Percentiles rank a stretch among this genome's conserved stretches.
These are phyloP conservation scores for Blastobotrys peoriensis DNA, from an alignment of 805 yeast species.

Conservation along the genomic window DNA sequence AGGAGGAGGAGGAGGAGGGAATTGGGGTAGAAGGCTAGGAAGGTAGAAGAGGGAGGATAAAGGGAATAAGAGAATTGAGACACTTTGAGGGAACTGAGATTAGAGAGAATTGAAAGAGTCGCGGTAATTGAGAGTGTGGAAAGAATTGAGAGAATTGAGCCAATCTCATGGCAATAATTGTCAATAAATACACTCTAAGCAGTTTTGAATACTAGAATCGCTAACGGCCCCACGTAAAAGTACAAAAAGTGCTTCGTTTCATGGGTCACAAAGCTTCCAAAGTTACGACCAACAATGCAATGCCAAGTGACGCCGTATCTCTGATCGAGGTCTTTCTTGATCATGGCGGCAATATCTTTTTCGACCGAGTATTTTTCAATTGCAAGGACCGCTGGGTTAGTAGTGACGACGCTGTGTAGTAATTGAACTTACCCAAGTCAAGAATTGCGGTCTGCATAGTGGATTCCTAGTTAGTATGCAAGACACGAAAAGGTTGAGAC, in stretches of 20 bases:
- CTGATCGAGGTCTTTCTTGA: constrained; percentile 53
- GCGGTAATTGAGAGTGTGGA: neutral
- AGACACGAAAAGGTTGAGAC: no score
- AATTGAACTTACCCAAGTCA: constrained; percentile 22
- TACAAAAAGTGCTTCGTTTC: constrained; percentile 48
- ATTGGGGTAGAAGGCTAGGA: no score
- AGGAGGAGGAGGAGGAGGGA: no score
- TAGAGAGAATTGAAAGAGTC: neutral
- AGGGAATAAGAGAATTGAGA: neutral
- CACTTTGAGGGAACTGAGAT: neutral
- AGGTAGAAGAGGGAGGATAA: neutral
- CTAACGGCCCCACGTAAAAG: constrained; percentile 47
- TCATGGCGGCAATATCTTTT: constrained; percentile 49
- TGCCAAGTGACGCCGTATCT: constrained; percentile 58
- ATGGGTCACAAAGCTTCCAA: constrained; percentile 59
- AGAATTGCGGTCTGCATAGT: constrained; percentile 26
- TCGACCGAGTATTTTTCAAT: constrained; percentile 40
- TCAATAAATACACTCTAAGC: constrained; percentile 24
- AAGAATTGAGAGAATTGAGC: neutral
- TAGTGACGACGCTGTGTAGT: neutral
- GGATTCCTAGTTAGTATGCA: constrained; percentile 11
- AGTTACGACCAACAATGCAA: constrained; percentile 54
- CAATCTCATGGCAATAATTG: neutral
- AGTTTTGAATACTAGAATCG: constrained; percentile 51
- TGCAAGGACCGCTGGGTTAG: constrained; percentile 36